Evolutionary conservation across 169 alveolate genomes (phyloP).

Genomic region (Plasmodium knowlesi): DNA sequence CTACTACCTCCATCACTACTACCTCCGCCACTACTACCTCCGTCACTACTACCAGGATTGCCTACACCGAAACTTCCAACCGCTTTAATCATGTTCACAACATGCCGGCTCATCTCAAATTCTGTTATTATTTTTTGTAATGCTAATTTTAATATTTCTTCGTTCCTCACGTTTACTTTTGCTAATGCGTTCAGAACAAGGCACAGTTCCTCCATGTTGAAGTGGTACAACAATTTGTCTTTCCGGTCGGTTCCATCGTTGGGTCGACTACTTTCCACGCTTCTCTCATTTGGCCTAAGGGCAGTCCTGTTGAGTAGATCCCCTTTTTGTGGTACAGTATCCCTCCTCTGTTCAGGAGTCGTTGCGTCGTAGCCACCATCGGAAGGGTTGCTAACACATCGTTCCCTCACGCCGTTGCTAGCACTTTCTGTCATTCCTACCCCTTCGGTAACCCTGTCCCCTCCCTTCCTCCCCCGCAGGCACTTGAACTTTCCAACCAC

Average conservation of each 20-base stretch:
- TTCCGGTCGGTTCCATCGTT: background rate
- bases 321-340: background rate
- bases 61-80: background rate
- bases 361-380: background rate
- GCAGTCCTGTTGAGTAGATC: background rate
- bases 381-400: background rate
- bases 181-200: conserved; percentile 48
- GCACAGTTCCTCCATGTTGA: conserved; percentile 61
- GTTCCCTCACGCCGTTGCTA: background rate
- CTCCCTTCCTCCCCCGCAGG: background rate
- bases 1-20: background rate
- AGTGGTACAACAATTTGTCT: background rate
- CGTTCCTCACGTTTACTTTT: conserved; percentile 52
- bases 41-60: background rate
- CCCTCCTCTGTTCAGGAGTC: background rate
- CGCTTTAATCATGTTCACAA: conserved; percentile 20
- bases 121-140: conserved; percentile 18
- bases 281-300: background rate
- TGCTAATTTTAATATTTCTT: conserved; percentile 40
- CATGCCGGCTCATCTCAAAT: conserved; percentile 11
- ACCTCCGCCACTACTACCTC: background rate
- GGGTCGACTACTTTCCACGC: background rate
- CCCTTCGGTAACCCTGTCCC: no score
- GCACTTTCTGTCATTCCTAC: no score
- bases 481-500: background rate